phyloP scores from a whole-genome alignment of 345 rosid species.

The Brassica napus region DNA sequence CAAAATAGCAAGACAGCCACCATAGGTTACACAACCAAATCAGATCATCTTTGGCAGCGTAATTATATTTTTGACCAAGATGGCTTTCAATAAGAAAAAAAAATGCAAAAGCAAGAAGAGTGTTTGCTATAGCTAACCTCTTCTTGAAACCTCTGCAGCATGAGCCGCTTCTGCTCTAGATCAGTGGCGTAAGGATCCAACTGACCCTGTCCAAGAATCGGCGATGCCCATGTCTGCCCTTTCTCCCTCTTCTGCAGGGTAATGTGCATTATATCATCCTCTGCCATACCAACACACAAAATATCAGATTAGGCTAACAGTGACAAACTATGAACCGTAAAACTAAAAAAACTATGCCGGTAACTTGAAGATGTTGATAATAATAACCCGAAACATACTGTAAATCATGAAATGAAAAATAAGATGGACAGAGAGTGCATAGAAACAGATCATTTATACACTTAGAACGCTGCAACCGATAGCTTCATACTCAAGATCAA shows the following conservation, averaged over 20 bases:
- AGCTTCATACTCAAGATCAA: not conserved
- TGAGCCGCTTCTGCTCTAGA: conserved; percentile 83
- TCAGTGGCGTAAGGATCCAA: conserved; percentile 70
- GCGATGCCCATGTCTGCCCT: conserved; percentile 92
- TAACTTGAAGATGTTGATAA: not conserved
- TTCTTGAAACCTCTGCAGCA: conserved; percentile 96
- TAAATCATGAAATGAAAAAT: not conserved
- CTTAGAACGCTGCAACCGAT: not conserved
- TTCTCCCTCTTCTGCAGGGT: conserved; percentile 86
- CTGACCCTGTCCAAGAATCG: conserved; percentile 75
- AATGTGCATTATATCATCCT: conserved; percentile 84
- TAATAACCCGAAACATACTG: not conserved
- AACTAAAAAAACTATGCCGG: not conserved
- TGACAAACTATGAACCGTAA: not conserved
- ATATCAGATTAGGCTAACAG: not conserved
- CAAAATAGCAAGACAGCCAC: not conserved
- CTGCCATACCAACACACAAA: conserved; percentile 40
- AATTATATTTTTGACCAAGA: conserved; percentile 1
- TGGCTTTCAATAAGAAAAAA: not conserved
- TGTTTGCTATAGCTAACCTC: conserved; percentile 55
- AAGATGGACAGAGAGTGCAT: not conserved
- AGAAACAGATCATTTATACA: not conserved
- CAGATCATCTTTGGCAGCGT: not conserved
- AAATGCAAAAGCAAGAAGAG: not conserved
- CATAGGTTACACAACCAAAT: not conserved